Base-by-base conservation (phyloP, 441 rosid species). In the Iberis amara region DNA sequence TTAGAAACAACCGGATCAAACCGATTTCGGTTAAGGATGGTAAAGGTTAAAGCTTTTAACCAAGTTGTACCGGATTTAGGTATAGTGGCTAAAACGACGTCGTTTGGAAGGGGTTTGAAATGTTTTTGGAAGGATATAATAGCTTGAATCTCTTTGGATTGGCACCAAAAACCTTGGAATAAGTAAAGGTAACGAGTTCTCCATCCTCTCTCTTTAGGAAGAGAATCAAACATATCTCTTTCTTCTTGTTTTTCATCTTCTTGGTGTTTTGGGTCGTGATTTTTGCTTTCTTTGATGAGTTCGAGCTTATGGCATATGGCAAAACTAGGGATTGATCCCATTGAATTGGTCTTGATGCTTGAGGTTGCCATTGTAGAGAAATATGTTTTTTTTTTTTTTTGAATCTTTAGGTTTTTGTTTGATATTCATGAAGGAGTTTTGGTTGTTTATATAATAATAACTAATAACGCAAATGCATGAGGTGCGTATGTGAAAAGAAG, bases 11-110 rank as follows among this genome's bases (percentile, higher is more conserved):
- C 37, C 6, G 37, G 32, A 2, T 73, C 42, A 48, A 64, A 62
- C 7, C 10, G 55, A 4, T 64, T 7, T 15, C 95, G 81, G 51
- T 80, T 73, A 7, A 75, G 42, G 15, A 82, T 39, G 35, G 95
- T 64, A 45, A 75, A 82, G 3, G 66, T 36, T 3, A 89, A 65
- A 45, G 87, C 95, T 65, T 89, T 89, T 11, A 84, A 59, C 97
- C 95, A 86, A 0, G 95, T 89, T 7, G 95, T 86, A 30, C 97
- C 97, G 2, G 94, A 83, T 67, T 89, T 89, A 0, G 95, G 89
- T 11, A 76, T 65, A 45, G 91, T 78, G 9, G 86, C 72, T 6
- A 89, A 35, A 39, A 86, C 15, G 4, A 83, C 75, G 49, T 89
- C 94, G 6, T 44, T 47, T n/a, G 66, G 65, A 10, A 12, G 62